Percentiles rank a stretch among this genome's conserved stretches.
Conservation (phyloP, 768 basidiomycete genomes). For the Collybia mongolica region DNA sequence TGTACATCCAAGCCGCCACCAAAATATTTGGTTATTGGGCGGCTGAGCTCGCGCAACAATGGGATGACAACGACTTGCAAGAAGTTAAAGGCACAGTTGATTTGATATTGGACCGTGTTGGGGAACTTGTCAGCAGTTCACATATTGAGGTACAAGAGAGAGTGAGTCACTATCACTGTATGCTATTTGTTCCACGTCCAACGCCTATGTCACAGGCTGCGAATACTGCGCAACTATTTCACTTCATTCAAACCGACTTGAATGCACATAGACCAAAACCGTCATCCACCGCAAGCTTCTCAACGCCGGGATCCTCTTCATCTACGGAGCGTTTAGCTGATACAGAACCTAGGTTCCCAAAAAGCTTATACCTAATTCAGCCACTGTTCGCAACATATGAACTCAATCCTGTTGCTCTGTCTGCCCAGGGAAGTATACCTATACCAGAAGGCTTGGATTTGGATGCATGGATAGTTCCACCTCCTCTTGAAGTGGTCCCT, state of each 20-base stretch:
- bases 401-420: conserved; percentile 78
- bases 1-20: conserved; percentile 78
- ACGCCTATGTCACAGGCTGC: conserved; percentile 56
- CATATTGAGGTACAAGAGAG: conserved; percentile 94
- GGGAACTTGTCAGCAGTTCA: conserved; percentile 54
- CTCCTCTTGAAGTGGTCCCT: conserved; percentile 39
- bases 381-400: conserved; percentile 78
- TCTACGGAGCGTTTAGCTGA: conserved; percentile 35
- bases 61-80: conserved; percentile 71
- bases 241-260: conserved; percentile 75
- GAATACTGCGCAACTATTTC: conserved; percentile 72
- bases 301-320: conserved; percentile 33
- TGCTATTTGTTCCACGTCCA: conserved; percentile 7
- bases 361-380: conserved; percentile 82
- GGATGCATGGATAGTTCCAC: conserved; percentile 81
- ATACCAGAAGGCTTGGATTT: conserved; percentile 86
- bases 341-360: conserved; percentile 68
- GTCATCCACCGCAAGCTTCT: conserved; percentile 23
- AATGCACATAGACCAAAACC: conserved; percentile 47
- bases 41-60: conserved; percentile 69
- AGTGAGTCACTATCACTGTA: conserved; percentile 37
- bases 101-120: conserved; percentile 55
- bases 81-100: conserved; percentile 67
- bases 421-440: conserved; percentile 80
- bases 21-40: conserved; percentile 91